Conservation (phyloP, 1,139 yeast genomes). For the Pichia norvegensis region DNA sequence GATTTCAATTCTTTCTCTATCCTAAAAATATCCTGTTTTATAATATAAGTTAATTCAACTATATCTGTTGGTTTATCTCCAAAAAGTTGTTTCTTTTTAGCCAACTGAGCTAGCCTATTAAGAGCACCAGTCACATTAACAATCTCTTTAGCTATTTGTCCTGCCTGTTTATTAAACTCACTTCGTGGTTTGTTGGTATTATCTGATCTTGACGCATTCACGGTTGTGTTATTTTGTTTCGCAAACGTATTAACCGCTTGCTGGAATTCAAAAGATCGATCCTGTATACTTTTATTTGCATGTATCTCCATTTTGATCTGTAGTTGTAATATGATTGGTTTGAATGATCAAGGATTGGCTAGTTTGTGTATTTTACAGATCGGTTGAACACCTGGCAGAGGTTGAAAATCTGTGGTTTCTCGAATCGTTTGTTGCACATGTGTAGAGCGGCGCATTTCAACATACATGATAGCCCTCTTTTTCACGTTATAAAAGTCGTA, state of each 20-base stretch:
- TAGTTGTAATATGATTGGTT: too few relatives aligned
- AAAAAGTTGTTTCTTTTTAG: constrained; percentile 85
- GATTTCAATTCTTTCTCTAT: constrained; percentile 72
- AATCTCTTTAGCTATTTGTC: constrained; percentile 80
- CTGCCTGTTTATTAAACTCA: constrained; percentile 75
- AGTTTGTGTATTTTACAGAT: too few relatives aligned
- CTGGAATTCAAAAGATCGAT: constrained; percentile 79
- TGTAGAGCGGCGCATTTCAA: too few relatives aligned
- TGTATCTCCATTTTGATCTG: constrained; percentile 19
- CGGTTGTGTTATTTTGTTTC: constrained; percentile 31
- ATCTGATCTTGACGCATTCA: constrained; percentile 18
- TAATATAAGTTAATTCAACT: constrained; percentile 83
- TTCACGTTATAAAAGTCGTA: too few relatives aligned
- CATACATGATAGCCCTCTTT: too few relatives aligned
- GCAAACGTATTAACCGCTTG: constrained; percentile 72
- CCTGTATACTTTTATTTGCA: constrained; percentile 41
- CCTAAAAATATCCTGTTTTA: constrained; percentile 85
- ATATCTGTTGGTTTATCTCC: constrained; percentile 94
- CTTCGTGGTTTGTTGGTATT: constrained; percentile 32
- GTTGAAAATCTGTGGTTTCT: too few relatives aligned
- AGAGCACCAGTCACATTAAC: constrained; percentile 81
- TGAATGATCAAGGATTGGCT: too few relatives aligned
- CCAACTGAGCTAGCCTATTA: constrained; percentile 68
- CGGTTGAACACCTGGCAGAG: too few relatives aligned
- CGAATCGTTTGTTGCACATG: too few relatives aligned